Evolutionary conservation across 2,329 filamentous ascomycete species (phyloP).

Genomic region (Alternaria atra): DNA sequence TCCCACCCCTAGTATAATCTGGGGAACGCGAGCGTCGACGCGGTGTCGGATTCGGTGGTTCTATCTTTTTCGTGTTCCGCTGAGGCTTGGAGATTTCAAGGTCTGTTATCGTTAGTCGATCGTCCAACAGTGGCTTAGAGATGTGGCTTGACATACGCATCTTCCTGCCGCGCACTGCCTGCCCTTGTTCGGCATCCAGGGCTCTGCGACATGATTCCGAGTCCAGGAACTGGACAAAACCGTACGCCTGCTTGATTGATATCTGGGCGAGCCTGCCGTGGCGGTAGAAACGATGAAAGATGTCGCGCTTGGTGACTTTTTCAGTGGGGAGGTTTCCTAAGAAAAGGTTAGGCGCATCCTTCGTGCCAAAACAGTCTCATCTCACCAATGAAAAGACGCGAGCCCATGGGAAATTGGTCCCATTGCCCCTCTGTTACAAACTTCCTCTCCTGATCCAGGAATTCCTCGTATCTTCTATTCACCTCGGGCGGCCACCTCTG

Average conservation of each 20-base stretch:
- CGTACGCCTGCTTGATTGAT: conserved; percentile 94
- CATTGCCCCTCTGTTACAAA: conserved; percentile 82
- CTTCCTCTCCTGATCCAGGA: conserved; percentile 75
- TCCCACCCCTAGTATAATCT: conserved; percentile 62
- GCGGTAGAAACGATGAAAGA: conserved; percentile 88
- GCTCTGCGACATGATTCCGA: conserved; percentile 77
- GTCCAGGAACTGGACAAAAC: conserved; percentile 93
- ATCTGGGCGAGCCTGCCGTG: conserved; percentile 92
- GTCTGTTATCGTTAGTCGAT: conserved; percentile 63
- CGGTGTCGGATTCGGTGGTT: conserved; percentile 46
- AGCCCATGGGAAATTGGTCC: conserved; percentile 81
- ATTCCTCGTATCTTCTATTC: conserved; percentile 75
- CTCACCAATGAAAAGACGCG: conserved; percentile 82
- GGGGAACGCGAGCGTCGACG: conserved; percentile 70
- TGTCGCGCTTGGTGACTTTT: conserved; percentile 89
- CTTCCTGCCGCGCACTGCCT: conserved; percentile 84
- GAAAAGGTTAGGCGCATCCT: conserved; percentile 21
- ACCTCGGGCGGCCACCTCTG: conserved; percentile 64
- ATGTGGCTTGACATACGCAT: conserved; percentile 74
- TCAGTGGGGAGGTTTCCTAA: conserved; percentile 90
- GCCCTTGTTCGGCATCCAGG: conserved; percentile 79
- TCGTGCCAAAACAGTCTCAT: neutral
- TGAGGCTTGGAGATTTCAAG: conserved; percentile 90
- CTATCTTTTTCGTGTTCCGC: conserved; percentile 74
- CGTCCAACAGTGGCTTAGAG: neutral